Conservation (phyloP, 176 grass and related monocot species). For the Phragmites australis region DNA sequence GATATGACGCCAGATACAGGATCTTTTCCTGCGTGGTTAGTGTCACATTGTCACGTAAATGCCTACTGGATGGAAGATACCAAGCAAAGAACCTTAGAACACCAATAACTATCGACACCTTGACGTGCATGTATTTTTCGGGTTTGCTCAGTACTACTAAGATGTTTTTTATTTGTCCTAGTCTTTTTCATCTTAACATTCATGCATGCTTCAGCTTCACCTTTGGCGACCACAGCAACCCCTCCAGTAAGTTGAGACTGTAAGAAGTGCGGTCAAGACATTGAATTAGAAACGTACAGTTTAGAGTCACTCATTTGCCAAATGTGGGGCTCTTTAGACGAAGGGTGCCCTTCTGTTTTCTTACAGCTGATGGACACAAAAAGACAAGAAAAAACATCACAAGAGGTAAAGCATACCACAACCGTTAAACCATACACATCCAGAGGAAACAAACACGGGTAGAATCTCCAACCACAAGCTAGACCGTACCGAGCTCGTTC, state of each 20-base stretch:
- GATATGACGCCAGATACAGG: neutral
- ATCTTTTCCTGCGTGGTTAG: neutral
- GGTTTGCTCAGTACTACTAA: no score
- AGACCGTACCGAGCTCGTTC: neutral
- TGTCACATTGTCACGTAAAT: neutral
- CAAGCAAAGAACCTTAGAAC: neutral
- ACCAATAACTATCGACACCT: neutral
- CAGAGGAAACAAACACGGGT: slow-evolving; percentile 14
- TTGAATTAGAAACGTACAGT: neutral
- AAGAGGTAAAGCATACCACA: neutral
- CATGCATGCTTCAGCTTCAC: neutral
- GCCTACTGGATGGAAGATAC: neutral
- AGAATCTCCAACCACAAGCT: slow-evolving; percentile 15
- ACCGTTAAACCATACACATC: slow-evolving; percentile 23
- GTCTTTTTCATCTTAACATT: neutral
- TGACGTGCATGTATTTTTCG: neutral
- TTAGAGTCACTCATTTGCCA: neutral
- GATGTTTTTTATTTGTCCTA: neutral
- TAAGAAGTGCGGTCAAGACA: neutral
- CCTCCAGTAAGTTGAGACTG: no score
- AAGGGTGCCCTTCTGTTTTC: neutral
- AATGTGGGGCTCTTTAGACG: neutral
- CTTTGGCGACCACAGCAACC: neutral
- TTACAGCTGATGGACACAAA: neutral
- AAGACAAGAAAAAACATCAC: neutral